Percentiles rank a stretch among this genome's conserved stretches.
Conservation (phyloP, 2,329 filamentous ascomycete genomes). For the Plenodomus lindquistii region DNA sequence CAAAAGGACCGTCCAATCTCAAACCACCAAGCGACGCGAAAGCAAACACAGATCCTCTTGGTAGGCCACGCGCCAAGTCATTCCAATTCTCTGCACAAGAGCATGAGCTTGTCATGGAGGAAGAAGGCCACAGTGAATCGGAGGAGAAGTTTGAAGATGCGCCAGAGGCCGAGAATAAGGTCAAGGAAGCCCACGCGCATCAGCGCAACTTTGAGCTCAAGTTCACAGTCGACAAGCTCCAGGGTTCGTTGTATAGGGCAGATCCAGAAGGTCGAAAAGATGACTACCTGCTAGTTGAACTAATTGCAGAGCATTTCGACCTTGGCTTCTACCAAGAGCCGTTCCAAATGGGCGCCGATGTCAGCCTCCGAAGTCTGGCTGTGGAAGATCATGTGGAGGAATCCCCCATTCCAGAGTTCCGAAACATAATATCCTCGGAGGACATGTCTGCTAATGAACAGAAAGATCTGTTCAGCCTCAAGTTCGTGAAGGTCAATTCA, state of each 20-base stretch:
- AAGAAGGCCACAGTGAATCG: constrained; percentile 66
- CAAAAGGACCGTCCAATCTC: constrained; percentile 42
- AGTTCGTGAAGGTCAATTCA: constrained; percentile 85
- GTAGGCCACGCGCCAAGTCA: constrained; percentile 67
- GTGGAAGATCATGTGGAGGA: constrained; percentile 94
- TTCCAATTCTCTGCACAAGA: constrained; percentile 74
- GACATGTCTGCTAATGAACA: constrained; percentile 69
- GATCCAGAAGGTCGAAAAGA: constrained; percentile 75
- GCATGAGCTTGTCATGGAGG: constrained; percentile 78
- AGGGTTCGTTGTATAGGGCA: constrained; percentile 87
- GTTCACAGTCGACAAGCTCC: constrained; percentile 91
- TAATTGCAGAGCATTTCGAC: constrained; percentile 86
- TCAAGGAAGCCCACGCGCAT: constrained; percentile 64
- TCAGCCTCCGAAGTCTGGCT: constrained; percentile 81
- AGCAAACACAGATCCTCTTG: constrained; percentile 39
- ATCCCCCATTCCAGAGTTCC: constrained; percentile 86
- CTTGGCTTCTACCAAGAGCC: constrained; percentile 86
- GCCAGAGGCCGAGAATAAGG: constrained; percentile 58
- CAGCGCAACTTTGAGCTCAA: constrained; percentile 95
- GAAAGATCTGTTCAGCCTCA: constrained; percentile 82
- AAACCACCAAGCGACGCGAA: constrained; percentile 40
- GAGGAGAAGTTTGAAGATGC: constrained; percentile 70
- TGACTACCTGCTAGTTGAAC: constrained; percentile 83
- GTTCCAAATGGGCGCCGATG: constrained; percentile 91
- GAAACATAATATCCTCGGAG: constrained; percentile 95